Evolutionary conservation across 257 asterid genomes (phyloP), one percentile per base, ranked within the genome.

Genomic region (Petrea volubilis): DNA sequence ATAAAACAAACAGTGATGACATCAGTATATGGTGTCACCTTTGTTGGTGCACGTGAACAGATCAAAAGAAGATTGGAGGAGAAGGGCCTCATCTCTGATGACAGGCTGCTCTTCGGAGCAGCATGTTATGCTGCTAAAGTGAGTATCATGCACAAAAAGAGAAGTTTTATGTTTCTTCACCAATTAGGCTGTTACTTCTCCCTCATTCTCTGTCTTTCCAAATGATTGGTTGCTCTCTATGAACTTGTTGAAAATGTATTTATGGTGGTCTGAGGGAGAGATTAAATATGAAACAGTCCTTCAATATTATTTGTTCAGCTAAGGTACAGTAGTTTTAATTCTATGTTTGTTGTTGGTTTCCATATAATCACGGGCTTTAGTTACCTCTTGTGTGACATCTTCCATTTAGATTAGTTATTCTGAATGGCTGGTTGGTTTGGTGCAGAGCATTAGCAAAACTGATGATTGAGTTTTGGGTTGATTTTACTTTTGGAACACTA

Each of bases 1-100:
- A 95, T 94, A 52, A 94, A 94, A 81, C 97, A 94, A 82, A 94
- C 98, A 8, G 98, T 94, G 76, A 94, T 94, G 98, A 94, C 98
- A 67, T 91, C 98, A 43, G 98, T 94, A 17, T 94, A 94, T 68
- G 98, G 98, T 31, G 98, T 94, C 72, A 94, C 98, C n/a, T 94
- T 79, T 80, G 78, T 89, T 70, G 99, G 99, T 52, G 99, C 99
- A 47, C 92, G 97, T 64, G 99, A 94, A 74, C 98, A 94, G 85
- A 87, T 94, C 75, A 89, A 89, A 73, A 78, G 90, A 83, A 81
- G 96, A 80, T 75, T 93, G 79, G 88, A 89, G 83, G 98, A 93
- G 85, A 93, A 89, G 80, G 96, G 96, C 72, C 82, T 84, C 70
- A 93, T 93, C 52, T 76, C 80, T 53, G 97, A 93, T 64, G 96